Conservation (phyloP, 257 asterid species). For the Solanum bukasovii region DNA sequence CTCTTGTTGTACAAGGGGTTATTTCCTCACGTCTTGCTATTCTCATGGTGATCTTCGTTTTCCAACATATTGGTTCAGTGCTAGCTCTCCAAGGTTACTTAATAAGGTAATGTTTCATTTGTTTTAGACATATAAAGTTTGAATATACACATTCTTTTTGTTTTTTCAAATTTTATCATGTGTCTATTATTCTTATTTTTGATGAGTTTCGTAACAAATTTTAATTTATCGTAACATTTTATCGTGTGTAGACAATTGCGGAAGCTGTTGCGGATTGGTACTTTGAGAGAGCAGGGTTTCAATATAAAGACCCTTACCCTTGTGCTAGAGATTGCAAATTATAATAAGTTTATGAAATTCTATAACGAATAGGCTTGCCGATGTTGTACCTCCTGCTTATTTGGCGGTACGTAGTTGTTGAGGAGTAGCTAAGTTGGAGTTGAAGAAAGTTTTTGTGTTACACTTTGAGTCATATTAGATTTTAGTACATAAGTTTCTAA, state of each 20-base stretch:
- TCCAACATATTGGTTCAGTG: background rate
- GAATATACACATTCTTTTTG: background rate
- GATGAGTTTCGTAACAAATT: background rate
- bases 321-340: background rate
- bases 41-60: background rate
- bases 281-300: background rate
- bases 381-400: background rate
- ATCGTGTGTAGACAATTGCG: background rate
- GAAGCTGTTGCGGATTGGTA: background rate
- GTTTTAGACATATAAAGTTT: background rate
- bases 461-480: background rate
- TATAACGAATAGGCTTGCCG: background rate
- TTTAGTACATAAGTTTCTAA: too few relatives aligned
- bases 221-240: background rate
- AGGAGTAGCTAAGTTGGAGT: background rate
- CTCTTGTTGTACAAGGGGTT: background rate
- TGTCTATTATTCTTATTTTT: background rate
- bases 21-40: background rate
- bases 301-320: background rate
- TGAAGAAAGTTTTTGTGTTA: background rate
- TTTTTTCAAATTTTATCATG: background rate
- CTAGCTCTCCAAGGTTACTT: background rate
- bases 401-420: background rate
- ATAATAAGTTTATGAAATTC: background rate
- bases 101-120: background rate